Evolutionary conservation across 768 basidiomycete species (phyloP), one percentile per base, ranked within the genome.

Genomic region (Boletus huronensis): DNA sequence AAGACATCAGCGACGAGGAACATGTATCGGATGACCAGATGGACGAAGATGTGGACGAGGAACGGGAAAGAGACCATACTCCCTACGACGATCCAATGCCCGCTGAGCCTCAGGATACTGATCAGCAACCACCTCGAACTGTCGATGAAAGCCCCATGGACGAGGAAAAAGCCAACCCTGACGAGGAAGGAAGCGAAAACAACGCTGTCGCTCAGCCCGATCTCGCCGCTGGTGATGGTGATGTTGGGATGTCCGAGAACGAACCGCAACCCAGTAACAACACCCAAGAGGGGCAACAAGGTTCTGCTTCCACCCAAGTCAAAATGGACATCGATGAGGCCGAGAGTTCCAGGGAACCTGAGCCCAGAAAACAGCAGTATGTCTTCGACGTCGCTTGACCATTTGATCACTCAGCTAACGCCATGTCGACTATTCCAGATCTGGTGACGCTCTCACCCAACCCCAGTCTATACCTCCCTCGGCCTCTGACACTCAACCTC

Each of bases 181-280:
- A 72, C 21, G 68, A 73, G 5, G 64, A 62, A 5, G 61, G 65
- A 36, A 60, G 62, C 26, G 63, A 66, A 1, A 55, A 67, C 17
- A 53, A 61, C 16, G 67, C 69, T 13, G 53, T 67, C 25, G 73
- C 72, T 36, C 68, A 65, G 51, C 74, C 77, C 11, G 77, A 79
- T 50, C 61, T 78, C 14, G 53, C 58, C 5, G 43, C 59, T 32
- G 69, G 70, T 7, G 55, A 68, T 41, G 69, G 52, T 17, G 65
- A 71, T 42, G 19, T 48, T 6, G 61, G 59, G 36, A 54, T 28
- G 47, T 35, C 53, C 40, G 59, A 61, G 48, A 46, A 59, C 39
- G 57, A 64, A 43, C 51, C 56, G n/a, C 59, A 59, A 17, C 50
- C 52, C 11, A 58, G 34, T 19, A 61, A 70, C 35, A 53, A 48